phyloP scores from a whole-genome alignment of 2,329 filamentous ascomycete species.

The Botrytis fragariae region DNA sequence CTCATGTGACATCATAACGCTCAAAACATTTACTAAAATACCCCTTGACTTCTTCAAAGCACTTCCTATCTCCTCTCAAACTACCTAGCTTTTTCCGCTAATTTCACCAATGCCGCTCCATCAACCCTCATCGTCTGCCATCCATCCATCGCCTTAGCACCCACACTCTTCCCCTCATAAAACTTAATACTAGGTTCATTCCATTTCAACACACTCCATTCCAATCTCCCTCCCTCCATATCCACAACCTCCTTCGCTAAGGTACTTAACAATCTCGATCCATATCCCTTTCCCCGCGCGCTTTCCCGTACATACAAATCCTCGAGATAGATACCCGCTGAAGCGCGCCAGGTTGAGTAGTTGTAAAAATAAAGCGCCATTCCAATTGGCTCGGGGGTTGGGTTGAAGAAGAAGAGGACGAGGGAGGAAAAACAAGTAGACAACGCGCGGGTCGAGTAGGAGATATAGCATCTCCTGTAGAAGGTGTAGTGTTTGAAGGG shows the following conservation, averaged over 20 bases:
- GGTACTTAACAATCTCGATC: conserved; percentile 68
- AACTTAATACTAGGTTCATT: conserved; percentile 88
- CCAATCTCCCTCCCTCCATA: conserved; percentile 71
- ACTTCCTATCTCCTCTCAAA: background rate
- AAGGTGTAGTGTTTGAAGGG: conserved; percentile 43
- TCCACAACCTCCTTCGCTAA: conserved; percentile 76
- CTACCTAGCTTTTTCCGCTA: conserved; percentile 44
- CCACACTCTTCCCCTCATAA: conserved; percentile 60
- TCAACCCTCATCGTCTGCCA: conserved; percentile 78
- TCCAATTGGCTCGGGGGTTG: conserved; percentile 50
- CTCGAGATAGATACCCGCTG: conserved; percentile 86
- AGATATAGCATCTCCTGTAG: conserved; percentile 53
- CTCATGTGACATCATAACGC: background rate
- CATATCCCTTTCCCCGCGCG: conserved; percentile 75
- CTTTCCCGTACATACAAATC: conserved; percentile 78
- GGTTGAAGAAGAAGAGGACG: conserved; percentile 44
- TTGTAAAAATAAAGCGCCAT: conserved; percentile 95
- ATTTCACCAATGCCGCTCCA: conserved; percentile 58
- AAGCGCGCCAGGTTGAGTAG: conserved; percentile 90
- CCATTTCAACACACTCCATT: conserved; percentile 93
- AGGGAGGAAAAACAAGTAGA: conserved; percentile 52
- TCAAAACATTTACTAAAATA: background rate
- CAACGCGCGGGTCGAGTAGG: conserved; percentile 68
- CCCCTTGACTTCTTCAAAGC: background rate
- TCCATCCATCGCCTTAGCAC: conserved; percentile 64